Base-by-base conservation (phyloP, 2,329 filamentous ascomycete genomes). In the Diaporthe aspalathi region DNA sequence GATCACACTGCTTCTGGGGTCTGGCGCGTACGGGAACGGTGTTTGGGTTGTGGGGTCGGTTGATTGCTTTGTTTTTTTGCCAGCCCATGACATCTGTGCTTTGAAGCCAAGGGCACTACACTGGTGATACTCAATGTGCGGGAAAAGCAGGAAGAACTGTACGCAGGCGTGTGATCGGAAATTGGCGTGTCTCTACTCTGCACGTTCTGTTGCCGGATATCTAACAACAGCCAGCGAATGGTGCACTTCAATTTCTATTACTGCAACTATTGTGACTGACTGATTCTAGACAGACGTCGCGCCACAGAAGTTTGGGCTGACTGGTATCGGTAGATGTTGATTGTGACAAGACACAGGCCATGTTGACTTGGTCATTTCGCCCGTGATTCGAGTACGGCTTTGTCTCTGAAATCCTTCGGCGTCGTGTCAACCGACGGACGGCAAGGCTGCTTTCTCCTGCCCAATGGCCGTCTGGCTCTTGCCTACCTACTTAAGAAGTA, bases 211-310 rank as follows among this genome's bases (percentile, higher is more conserved):
- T 22, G 16, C 27, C 7, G 29, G 60, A 16, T 6, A 17, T 50
- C 29, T 24, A 17, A 63, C n/a, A 65, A 14, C 60, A 65, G 45
- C 24, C 60, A 65, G 45, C 24, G 49, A 50, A 24, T 24, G 60
- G 38, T 5, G 16, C 40, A 24, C 35, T 24, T 5, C 60, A 38
- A 38, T 50, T 4, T 50, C 38, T 24, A 24, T 17, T 32, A 24
- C 5, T 38, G 7, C 45, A 24, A 6, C 11, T n/a, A 7, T 16
- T 24, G 27, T 17, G 20, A 35, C 12, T 12, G 32, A 20, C 6
- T 60, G 43, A 11, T 12, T 8, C 32, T 5, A 32, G 12, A 47
- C 43, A 47, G n/a, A 11, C 17, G 16, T 32, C 32, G 50, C 27
- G 9, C n/a, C n/a, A n/a, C n/a, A 53, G 32, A 32, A 53, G 24